phyloP scores from a whole-genome alignment of 2,329 filamentous ascomycete species.

The Fusarium mundagurra region DNA sequence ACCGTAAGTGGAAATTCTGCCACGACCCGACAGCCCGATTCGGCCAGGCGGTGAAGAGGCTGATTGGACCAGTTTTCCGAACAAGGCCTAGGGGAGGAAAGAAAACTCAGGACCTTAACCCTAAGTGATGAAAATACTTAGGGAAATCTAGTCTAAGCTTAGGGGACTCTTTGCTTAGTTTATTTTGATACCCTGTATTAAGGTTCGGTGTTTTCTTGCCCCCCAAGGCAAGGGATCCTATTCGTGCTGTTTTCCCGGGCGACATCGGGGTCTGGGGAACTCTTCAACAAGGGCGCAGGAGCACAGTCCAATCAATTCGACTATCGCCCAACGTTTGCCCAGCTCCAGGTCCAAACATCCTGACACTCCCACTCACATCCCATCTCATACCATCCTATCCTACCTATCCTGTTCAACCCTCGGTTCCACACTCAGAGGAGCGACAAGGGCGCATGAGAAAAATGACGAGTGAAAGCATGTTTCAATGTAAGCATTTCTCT shows the following conservation, averaged over 20 bases:
- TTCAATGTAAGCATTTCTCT: conserved; percentile 39
- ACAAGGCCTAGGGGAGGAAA: no score
- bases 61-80: conserved; percentile 18
- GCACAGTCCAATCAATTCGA: conserved; percentile 39
- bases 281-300: conserved; percentile 12
- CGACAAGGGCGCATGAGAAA: conserved; percentile 38
- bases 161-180: no score
- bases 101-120: no score
- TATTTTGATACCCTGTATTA: no score
- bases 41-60: conserved; percentile 34
- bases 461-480: conserved; percentile 43
- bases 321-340: conserved; percentile 27
- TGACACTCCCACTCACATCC: conserved; percentile 4
- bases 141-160: no score
- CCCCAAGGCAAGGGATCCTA: no score
- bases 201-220: no score
- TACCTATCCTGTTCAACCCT: conserved; percentile 8
- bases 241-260: conserved; percentile 13
- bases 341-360: conserved; percentile 39
- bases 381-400: not conserved
- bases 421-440: conserved; percentile 40
- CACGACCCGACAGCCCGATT: not conserved
- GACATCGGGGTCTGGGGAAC: conserved; percentile 32
- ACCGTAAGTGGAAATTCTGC: conserved; percentile 23
- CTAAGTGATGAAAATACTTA: no score